These are phyloP conservation scores for Alternaria longipes DNA, from an alignment of 2,329 filamentous ascomycete genomes.

Conservation along the genomic window DNA sequence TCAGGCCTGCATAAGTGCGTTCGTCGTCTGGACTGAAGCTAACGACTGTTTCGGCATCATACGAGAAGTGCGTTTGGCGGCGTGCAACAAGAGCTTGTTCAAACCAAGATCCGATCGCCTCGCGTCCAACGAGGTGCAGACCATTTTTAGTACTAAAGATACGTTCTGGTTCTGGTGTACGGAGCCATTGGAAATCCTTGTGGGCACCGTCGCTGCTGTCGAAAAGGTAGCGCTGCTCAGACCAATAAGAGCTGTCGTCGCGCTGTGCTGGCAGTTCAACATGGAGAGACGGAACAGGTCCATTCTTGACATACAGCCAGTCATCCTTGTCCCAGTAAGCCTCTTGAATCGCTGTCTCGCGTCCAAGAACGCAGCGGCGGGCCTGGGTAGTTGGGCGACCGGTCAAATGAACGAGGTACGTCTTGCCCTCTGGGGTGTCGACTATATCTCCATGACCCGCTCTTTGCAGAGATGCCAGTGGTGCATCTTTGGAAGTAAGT, in stretches of 20 bases:
- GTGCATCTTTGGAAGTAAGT: conserved; percentile 52
- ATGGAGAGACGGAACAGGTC: conserved; percentile 57
- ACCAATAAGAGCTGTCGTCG: conserved; percentile 47
- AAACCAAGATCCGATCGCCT: conserved; percentile 59
- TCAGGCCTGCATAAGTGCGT: conserved; percentile 68
- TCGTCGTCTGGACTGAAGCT: conserved; percentile 66
- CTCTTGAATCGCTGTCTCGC: conserved; percentile 62
- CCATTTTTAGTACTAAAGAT: conserved; percentile 58
- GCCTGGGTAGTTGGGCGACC: conserved; percentile 47
- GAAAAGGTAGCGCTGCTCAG: conserved; percentile 60
- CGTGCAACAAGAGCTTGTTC: conserved; percentile 65
- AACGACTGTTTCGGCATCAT: conserved; percentile 66
- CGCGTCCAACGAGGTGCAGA: conserved; percentile 64
- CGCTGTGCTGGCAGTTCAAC: conserved; percentile 42
- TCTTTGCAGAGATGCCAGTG: conserved; percentile 43
- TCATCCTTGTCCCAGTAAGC: conserved; percentile 68
- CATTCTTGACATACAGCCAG: conserved; percentile 70
- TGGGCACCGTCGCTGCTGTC: conserved; percentile 57
- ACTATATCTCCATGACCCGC: conserved; percentile 52
- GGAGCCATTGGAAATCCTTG: conserved; percentile 65
- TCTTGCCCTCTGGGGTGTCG: conserved; percentile 45
- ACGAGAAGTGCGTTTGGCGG: conserved; percentile 68
- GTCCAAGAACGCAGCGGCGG: conserved; percentile 48
- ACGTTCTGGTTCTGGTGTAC: conserved; percentile 60
- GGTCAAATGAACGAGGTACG: conserved; percentile 47